Base-by-base conservation (phyloP, 352 stramenopile genomes). In the Pythium diclinum region DNA sequence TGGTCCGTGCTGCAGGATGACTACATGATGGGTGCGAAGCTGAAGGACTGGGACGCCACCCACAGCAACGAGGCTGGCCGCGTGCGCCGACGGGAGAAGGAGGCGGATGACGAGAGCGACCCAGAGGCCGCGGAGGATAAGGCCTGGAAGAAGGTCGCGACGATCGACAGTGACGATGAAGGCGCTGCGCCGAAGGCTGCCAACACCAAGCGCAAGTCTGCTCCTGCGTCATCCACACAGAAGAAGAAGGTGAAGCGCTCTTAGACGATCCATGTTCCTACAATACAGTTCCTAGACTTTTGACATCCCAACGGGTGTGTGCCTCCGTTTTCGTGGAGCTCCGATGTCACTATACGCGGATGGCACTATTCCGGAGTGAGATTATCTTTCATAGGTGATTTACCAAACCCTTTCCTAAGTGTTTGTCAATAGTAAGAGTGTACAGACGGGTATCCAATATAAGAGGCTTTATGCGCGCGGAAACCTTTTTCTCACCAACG, bases 1-100 rank as follows among this genome's bases (percentile, higher is more conserved):
- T 93, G 85, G 85, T 88, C 83, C 7, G 81, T 94, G n/a, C 77
- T 94, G 21, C 81, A 92, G 66, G 85, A 94, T 65, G 81, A 92
- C 59, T 94, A 86, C 60, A 91, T 94, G 81, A 94, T 94, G 85
- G 80, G 72, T 51, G 85, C 85, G 32, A 94, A 94, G 73, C 72
- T 92, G 28, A 94, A 92, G 72, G 85, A 94, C 75, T 94, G 83
- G 81, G 83, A 92, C 60, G 76, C 80, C 32, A 66, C 71, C 23
- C 68, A 73, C 55, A 67, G 54, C 51, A 67, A 63, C 44, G 62
- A 73, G 21, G 40, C 67, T 4, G 51, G 56, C 3, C 67, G 67
- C 23, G 6, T 51, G 6, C 66, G 59, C 28, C 66, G 66, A 61
- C 61, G 61, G 47, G 67, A 52, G 16, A 61, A 65, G 33, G 54